A percentile compares a stretch with the other conserved stretches of the same genome.
Conservation (phyloP, 1,139 yeast species). For the Diutina catenulata region DNA sequence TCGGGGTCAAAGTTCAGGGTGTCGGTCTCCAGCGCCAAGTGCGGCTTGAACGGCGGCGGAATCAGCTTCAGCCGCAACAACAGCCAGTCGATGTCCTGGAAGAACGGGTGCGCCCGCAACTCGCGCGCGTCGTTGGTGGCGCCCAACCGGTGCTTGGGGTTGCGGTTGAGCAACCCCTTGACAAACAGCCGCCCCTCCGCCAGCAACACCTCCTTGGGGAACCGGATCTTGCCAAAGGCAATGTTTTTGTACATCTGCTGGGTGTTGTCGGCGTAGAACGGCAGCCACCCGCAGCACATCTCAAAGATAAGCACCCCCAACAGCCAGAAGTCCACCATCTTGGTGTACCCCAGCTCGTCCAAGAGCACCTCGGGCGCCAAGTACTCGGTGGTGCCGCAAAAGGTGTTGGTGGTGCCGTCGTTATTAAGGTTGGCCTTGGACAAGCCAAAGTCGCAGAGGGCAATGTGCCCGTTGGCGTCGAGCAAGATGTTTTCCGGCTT, state of each 20-base stretch:
- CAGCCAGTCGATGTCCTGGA: slow-evolving; percentile 85
- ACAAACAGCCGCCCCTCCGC: slow-evolving; percentile 91
- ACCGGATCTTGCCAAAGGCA: slow-evolving; percentile 94
- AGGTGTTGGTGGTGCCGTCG: slow-evolving; percentile 91
- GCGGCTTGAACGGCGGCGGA: slow-evolving; percentile 98
- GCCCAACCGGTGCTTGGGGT: slow-evolving; percentile 90
- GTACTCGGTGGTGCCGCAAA: slow-evolving; percentile 95
- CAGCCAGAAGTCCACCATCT: slow-evolving; percentile 85
- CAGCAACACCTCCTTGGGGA: slow-evolving; percentile 89
- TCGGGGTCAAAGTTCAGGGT: slow-evolving; percentile 96
- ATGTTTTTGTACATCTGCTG: slow-evolving; percentile 98
- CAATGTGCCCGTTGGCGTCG: slow-evolving; percentile 95
- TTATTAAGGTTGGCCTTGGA: slow-evolving; percentile 83
- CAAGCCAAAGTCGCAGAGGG: slow-evolving; percentile 91
- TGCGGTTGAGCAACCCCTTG: slow-evolving; percentile 85
- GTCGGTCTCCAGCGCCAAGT: slow-evolving; percentile 79
- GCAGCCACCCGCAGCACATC: slow-evolving; percentile 99
- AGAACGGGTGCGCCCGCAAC: slow-evolving; percentile 81
- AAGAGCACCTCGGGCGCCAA: slow-evolving; percentile 71
- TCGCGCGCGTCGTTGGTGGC: slow-evolving; percentile 88
- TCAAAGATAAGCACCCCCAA: slow-evolving; percentile 72
- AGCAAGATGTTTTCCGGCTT: slow-evolving; percentile 89
- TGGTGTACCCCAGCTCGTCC: slow-evolving; percentile 77
- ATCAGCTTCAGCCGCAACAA: slow-evolving; percentile 64
- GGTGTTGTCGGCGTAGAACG: slow-evolving; percentile 92